Conservation (phyloP, 2,329 filamentous ascomycete species). For the Aspergillus latus region DNA sequence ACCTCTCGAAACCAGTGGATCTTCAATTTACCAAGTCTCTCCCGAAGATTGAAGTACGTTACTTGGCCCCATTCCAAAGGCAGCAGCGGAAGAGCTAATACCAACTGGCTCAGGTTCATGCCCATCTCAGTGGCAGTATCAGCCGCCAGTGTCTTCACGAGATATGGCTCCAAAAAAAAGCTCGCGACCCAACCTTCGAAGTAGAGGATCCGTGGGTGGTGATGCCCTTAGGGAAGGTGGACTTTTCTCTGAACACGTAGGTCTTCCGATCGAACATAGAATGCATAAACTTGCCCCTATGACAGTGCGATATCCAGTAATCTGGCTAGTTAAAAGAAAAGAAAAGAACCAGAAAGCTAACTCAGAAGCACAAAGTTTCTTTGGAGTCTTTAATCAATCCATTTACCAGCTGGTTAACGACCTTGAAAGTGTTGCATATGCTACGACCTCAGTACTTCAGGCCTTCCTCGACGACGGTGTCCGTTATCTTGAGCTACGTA, state of each 20-base stretch:
- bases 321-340: neutral
- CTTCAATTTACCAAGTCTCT: constrained; percentile 32
- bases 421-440: constrained; percentile 57
- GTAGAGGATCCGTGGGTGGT: constrained; percentile 68
- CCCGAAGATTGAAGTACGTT: constrained; percentile 39
- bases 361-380: constrained; percentile 59
- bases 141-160: constrained; percentile 70
- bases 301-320: no score
- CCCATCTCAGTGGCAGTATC: constrained; percentile 78
- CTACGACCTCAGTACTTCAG: constrained; percentile 64
- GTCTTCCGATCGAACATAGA: constrained; percentile 22
- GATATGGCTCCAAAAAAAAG: constrained; percentile 66
- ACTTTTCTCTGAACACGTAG: constrained; percentile 69
- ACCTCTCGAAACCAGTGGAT: constrained; percentile 29
- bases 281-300: neutral
- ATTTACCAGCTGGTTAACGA: constrained; percentile 75
- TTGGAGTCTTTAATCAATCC: constrained; percentile 73
- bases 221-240: constrained; percentile 69
- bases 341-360: neutral
- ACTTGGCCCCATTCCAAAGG: neutral
- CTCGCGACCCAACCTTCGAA: constrained; percentile 49
- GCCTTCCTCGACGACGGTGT: constrained; percentile 71
- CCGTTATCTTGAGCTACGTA: constrained; percentile 75
- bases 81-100: neutral
- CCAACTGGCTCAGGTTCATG: constrained; percentile 61